Percentiles rank a stretch among this genome's conserved stretches.
These are phyloP conservation scores for Trypanosoma theileri DNA, from an alignment of 208 protist species.

Conservation along the genomic window DNA sequence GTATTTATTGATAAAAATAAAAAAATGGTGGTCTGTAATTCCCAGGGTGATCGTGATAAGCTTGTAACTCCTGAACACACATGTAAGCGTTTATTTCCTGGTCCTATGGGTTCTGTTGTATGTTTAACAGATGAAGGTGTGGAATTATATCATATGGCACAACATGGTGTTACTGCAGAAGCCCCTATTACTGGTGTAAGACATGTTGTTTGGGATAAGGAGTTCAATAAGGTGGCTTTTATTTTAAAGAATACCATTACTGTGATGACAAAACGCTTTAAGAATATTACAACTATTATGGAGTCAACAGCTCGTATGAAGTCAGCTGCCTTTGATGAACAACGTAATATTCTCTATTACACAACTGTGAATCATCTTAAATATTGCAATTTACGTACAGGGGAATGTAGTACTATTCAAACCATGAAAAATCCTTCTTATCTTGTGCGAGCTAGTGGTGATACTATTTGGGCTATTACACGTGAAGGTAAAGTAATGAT, in stretches of 20 bases:
- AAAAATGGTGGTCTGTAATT: slow-evolving; percentile 86
- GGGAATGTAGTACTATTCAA: slow-evolving; percentile 97
- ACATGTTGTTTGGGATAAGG: slow-evolving; percentile 95
- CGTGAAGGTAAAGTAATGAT: slow-evolving; percentile 86
- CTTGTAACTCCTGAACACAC: slow-evolving; percentile 47
- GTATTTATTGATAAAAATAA: slow-evolving; percentile 88
- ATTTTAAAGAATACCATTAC: slow-evolving; percentile 89
- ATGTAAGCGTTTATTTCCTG: slow-evolving; percentile 78
- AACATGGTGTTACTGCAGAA: slow-evolving; percentile 77
- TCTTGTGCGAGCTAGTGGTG: slow-evolving; percentile 86
- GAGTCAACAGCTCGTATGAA: slow-evolving; percentile 96
- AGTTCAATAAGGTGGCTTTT: slow-evolving; percentile 92
- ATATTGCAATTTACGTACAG: slow-evolving; percentile 91
- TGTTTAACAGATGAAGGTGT: slow-evolving; percentile 84
- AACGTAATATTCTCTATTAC: slow-evolving; percentile 97
- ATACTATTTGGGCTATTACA: slow-evolving; percentile 91
- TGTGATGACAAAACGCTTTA: slow-evolving; percentile 90
- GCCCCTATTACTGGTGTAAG: slow-evolving; percentile 67
- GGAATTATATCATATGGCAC: slow-evolving; percentile 95
- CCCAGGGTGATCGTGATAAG: slow-evolving; percentile 83
- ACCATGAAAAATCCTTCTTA: slow-evolving; percentile 97
- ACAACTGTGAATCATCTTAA: slow-evolving; percentile 99
- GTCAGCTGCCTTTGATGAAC: slow-evolving; percentile 90
- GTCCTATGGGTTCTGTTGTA: slow-evolving; percentile 74
- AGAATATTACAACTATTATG: slow-evolving; percentile 86